phyloP scores from a whole-genome alignment of 805 yeast genomes.

The Ogataea nonfermentans region DNA sequence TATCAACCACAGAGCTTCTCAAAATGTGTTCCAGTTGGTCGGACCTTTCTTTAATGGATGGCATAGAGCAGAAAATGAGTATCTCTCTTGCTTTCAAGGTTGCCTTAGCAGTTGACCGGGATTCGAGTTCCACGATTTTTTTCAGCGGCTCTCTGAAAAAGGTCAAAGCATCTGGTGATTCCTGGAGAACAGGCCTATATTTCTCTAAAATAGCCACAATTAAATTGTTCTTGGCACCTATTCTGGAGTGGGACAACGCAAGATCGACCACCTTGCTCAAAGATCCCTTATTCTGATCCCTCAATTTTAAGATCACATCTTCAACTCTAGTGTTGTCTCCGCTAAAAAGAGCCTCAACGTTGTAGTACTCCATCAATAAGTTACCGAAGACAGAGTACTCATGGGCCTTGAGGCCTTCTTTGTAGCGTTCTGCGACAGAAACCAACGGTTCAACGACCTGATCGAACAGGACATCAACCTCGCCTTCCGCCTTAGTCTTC shows the following conservation, averaged over 20 bases:
- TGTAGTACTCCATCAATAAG: conserved; percentile 68
- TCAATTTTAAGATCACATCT: conserved; percentile 78
- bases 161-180: conserved; percentile 63
- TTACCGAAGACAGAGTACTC: conserved; percentile 74
- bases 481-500: conserved; percentile 49
- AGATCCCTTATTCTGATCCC: conserved; percentile 83
- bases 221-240: conserved; percentile 88
- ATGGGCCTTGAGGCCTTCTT: conserved; percentile 76
- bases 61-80: conserved; percentile 93
- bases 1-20: conserved; percentile 84
- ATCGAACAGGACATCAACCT: conserved; percentile 48
- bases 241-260: conserved; percentile 88
- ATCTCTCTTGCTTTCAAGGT: conserved; percentile 95
- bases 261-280: conserved; percentile 67
- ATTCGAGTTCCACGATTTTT: conserved; percentile 81
- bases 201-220: conserved; percentile 79
- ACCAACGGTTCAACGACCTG: conserved; percentile 71
- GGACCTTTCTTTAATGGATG: conserved; percentile 92
- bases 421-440: conserved; percentile 66
- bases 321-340: conserved; percentile 81
- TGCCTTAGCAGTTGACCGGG: conserved; percentile 89
- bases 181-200: conserved; percentile 77
- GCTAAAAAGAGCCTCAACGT: conserved; percentile 74
- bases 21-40: conserved; percentile 97
- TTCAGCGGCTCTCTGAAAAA: conserved; percentile 71